Conservation (phyloP, 2,329 filamentous ascomycete genomes). For the Parastagonospora avenae region DNA sequence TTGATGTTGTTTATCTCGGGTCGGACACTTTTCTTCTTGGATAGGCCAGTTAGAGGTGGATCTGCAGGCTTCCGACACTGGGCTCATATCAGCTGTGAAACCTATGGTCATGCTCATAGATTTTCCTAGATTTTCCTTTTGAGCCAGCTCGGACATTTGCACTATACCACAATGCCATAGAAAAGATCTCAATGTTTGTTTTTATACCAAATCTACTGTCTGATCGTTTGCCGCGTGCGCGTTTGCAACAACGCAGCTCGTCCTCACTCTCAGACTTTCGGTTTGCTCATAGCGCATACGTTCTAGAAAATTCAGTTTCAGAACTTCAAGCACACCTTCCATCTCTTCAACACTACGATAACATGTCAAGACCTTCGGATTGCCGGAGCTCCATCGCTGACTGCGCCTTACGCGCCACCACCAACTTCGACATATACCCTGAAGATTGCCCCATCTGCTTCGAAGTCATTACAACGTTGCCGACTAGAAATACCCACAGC, state of each 20-base stretch:
- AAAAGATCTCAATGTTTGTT: too few species aligned
- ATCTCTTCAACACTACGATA: background rate
- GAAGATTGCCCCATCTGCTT: conserved; percentile 1
- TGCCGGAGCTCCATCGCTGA: background rate
- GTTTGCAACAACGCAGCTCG: background rate
- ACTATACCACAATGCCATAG: too few species aligned
- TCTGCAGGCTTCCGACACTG: too few species aligned
- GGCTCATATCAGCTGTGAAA: too few species aligned
- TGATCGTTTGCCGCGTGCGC: background rate
- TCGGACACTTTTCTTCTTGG: too few species aligned
- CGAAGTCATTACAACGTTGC: background rate
- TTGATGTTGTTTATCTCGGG: too few species aligned
- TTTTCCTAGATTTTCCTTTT: too few species aligned
- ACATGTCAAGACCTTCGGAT: background rate
- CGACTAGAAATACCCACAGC: too few species aligned
- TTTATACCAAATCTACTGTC: too few species aligned
- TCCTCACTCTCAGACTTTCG: background rate
- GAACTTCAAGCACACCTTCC: background rate
- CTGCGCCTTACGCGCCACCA: background rate
- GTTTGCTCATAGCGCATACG: background rate
- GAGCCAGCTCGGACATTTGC: too few species aligned
- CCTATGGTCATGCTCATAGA: too few species aligned
- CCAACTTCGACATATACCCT: background rate
- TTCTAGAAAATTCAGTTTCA: background rate
- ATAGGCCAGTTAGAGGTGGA: too few species aligned